Evolutionary conservation across 148 eudicot genomes (phyloP), one percentile per base, ranked within the genome.

Genomic region (Persicaria maculosa): DNA sequence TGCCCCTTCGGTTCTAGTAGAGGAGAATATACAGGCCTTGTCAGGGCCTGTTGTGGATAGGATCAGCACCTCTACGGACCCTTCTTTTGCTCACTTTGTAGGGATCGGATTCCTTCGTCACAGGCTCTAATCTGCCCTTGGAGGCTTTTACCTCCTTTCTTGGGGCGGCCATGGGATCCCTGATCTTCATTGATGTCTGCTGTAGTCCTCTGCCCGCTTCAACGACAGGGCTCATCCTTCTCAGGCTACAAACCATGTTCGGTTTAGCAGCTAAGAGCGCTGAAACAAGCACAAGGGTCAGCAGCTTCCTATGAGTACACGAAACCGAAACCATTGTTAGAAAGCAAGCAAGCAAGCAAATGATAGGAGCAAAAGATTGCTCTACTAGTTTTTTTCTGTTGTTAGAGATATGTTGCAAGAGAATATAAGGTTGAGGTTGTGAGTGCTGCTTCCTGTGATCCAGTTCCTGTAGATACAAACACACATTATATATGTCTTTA

Each of bases 1-100:
- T 12, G 4, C 14, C 9, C 36, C 65, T 8, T 7, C 4, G 36
- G 10, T 59, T 7, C 11, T 4, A 22, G 10, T 4, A 52, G 78
- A 52, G 78, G 73, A 79, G 80, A 76, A 72, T 5, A 15, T 31
- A 54, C 48, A 77, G 61, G 59, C 47, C 76, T 64, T 61, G 16
- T 83, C 81, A 89, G 71, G 81, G 73, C 79, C 80, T 83, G 81
- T 92, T 92, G 80, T 92, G 97, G 79, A 92, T 92, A 19, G 97
- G 97, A 77, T 92, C 90, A 16, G 95, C 81, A 70, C 97, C 97
- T 83, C 76, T 83, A 44, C 84, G 83, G 58, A 88, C 91, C 58
- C 82, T 79, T 68, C 97, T 64, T 82, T 90, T 77, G 79, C 97
- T 87, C 44, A 89, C 78, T 75, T 78, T 78, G 43, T 76, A 73